Conservation (phyloP, 2,329 filamentous ascomycete genomes). For the Arthrinium phaeospermum region DNA sequence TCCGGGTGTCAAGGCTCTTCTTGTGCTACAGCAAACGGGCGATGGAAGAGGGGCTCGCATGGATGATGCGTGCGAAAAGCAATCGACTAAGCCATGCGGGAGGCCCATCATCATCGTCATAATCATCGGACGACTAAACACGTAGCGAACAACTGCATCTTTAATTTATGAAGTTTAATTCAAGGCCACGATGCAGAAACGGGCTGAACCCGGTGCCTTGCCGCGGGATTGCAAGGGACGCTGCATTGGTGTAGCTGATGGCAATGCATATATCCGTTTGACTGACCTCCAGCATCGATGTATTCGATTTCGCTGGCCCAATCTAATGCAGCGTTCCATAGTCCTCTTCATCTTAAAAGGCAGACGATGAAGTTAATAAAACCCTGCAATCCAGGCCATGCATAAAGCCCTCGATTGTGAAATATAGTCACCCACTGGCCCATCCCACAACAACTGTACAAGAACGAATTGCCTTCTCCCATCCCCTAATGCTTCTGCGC, state of each 20-base stretch:
- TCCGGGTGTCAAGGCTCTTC: not conserved
- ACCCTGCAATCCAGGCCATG: not conserved
- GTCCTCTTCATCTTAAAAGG: not conserved
- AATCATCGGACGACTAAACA: not conserved
- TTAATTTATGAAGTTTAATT: not conserved
- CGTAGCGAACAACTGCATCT: not conserved
- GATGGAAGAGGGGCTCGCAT: not conserved
- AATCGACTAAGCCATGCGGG: constrained; percentile 1
- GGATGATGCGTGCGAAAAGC: not conserved
- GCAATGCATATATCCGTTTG: not conserved
- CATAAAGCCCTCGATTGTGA: not conserved
- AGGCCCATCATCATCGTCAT: not conserved
- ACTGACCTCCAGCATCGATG: not conserved
- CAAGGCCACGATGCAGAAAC: not conserved
- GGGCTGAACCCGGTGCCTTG: not conserved
- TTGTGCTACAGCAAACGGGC: not conserved
- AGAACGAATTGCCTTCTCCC: not conserved
- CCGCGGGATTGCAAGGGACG: not conserved
- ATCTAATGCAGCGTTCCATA: not conserved
- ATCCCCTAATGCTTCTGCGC: constrained; percentile 45
- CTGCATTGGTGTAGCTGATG: not conserved
- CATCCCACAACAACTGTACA: not conserved
- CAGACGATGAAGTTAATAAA: not conserved
- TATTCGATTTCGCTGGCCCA: not conserved
- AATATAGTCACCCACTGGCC: not conserved